Evolutionary conservation across 2,329 filamentous ascomycete genomes (phyloP).

Genomic region (Neofusicoccum kwambonambiense): DNA sequence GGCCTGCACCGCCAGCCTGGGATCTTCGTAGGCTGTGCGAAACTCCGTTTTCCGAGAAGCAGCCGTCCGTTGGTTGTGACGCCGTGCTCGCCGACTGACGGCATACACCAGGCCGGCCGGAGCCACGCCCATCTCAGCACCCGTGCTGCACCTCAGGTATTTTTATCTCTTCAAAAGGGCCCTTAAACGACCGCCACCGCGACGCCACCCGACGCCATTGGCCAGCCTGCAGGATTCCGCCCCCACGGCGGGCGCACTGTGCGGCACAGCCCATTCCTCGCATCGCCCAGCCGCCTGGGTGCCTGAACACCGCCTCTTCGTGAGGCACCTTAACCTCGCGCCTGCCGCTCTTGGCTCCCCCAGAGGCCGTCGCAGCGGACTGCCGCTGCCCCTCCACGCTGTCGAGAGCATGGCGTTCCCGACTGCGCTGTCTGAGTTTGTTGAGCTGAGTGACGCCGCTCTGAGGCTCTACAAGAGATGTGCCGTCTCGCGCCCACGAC

Average conservation of each 20-base stretch:
- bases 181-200: background rate
- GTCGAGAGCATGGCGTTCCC: background rate
- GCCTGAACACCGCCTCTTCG: background rate
- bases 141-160: background rate
- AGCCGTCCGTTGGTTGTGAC: no score
- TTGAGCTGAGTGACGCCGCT: constrained; percentile 28
- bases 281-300: background rate
- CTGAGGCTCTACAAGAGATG: constrained; percentile 29
- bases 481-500: constrained; percentile 20
- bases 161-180: background rate
- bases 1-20: no score
- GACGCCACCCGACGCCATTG: background rate
- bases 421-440: constrained; percentile 19
- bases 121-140: no score
- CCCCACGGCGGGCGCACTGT: background rate
- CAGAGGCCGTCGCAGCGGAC: background rate
- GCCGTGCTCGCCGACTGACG: no score
- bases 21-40: no score
- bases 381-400: no score
- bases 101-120: no score
- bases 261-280: background rate
- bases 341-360: background rate
- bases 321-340: background rate
- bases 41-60: no score
- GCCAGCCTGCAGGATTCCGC: background rate